These are phyloP conservation scores for Huntiella omanensis DNA, from an alignment of 2,329 filamentous ascomycete species.

Conservation along the genomic window DNA sequence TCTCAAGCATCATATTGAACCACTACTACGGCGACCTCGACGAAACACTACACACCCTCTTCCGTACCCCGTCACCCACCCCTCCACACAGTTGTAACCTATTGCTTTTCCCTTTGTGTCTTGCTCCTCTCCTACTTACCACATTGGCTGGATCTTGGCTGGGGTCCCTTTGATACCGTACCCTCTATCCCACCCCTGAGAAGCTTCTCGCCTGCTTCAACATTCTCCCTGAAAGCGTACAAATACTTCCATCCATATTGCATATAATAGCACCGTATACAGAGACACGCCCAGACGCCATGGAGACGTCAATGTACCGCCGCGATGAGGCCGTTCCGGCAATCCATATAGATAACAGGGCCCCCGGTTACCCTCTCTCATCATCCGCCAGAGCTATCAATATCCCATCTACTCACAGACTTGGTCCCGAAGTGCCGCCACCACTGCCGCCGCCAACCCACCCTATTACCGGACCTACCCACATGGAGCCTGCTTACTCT, in stretches of 20 bases:
- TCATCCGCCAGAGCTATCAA: conserved; percentile 11
- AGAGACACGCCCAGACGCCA: conserved; percentile 1
- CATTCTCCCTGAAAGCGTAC: neutral
- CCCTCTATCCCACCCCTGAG: neutral
- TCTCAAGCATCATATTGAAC: no score
- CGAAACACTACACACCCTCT: no score
- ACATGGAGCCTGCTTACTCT: conserved; percentile 5
- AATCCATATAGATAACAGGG: conserved; percentile 10
- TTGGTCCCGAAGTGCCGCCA: conserved; percentile 8
- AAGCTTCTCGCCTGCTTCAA: neutral
- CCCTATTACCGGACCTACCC: conserved; percentile 6
- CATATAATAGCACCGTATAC: no score
- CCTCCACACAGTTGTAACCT: no score
- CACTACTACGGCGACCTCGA: no score
- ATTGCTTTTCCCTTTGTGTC: no score
- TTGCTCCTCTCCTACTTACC: no score
- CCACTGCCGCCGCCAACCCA: conserved; percentile 12
- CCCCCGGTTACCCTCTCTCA: conserved; percentile 1
- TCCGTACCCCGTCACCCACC: no score
- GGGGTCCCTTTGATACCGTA: no score
- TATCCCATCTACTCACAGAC: conserved; percentile 10
- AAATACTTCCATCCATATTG: neutral
- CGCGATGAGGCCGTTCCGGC: conserved; percentile 10
- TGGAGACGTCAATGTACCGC: conserved; percentile 9
- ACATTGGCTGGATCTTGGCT: no score